These are phyloP conservation scores for Galerina sulciceps DNA, from an alignment of 768 basidiomycete species.

Conservation along the genomic window DNA sequence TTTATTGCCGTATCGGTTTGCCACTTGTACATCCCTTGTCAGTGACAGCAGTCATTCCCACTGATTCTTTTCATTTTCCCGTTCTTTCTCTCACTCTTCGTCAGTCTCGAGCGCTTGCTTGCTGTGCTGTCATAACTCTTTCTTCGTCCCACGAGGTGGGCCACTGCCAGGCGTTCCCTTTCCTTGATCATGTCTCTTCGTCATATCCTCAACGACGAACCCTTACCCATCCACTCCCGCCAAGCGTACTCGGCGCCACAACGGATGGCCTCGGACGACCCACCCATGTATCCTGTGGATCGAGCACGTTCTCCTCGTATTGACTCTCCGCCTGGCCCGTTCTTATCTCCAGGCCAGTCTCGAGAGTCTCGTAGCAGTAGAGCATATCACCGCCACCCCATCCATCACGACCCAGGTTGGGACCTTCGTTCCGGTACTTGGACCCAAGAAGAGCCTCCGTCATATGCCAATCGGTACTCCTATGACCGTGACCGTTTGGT, in stretches of 20 bases:
- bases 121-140: constrained; percentile 28
- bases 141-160: constrained; percentile 40
- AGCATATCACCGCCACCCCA: constrained; percentile 25
- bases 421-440: constrained; percentile 25
- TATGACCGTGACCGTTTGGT: constrained; percentile 22
- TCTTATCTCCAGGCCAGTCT: constrained; percentile 18
- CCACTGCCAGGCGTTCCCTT: constrained; percentile 10
- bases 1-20: constrained; percentile 29
- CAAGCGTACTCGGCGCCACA: constrained; percentile 35
- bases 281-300: constrained; percentile 24
- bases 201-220: constrained; percentile 80
- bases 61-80: constrained; percentile 24
- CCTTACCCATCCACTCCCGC: constrained; percentile 41
- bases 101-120: constrained; percentile 14
- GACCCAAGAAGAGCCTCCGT: constrained; percentile 18
- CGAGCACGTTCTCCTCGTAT: constrained; percentile 29
- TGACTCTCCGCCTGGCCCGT: constrained; percentile 25
- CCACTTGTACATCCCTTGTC: constrained; percentile 25
- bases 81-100: constrained; percentile 8
- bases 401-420: constrained; percentile 60
- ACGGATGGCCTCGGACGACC: constrained; percentile 20
- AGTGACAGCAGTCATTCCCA: constrained; percentile 32
- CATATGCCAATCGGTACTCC: constrained; percentile 18
- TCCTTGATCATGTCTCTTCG: constrained; percentile 67
- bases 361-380: constrained; percentile 15